Conservation (phyloP, 2,329 filamentous ascomycete genomes). For the Botrytis porri region DNA sequence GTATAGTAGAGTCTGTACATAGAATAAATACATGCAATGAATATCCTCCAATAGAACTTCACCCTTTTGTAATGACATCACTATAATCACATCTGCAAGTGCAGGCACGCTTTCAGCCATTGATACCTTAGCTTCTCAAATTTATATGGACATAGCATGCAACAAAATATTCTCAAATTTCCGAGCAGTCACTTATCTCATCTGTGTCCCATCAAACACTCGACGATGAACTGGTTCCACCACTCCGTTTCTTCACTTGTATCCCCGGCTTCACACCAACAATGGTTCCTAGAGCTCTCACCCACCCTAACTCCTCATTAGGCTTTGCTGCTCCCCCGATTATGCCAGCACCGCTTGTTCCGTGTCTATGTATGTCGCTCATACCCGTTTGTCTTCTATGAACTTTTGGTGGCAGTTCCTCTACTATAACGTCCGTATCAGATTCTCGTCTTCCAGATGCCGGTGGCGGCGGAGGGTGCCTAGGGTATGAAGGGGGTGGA, state of each 20-base stretch:
- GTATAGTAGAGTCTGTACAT: conserved; percentile 22
- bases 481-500: neutral
- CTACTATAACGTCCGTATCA: neutral
- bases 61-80: neutral
- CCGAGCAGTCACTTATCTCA: neutral
- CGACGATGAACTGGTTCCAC: neutral
- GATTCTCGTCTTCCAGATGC: neutral
- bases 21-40: conserved; percentile 14
- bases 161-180: neutral
- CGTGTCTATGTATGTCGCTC: neutral
- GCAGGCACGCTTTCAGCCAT: neutral
- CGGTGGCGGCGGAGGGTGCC: neutral
- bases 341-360: neutral
- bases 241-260: neutral
- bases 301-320: conserved; percentile 12
- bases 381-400: neutral
- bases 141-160: too few relatives aligned
- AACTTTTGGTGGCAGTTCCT: neutral
- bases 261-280: conserved; percentile 4
- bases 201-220: neutral
- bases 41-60: neutral
- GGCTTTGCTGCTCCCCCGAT: neutral
- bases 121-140: neutral
- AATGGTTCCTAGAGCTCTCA: conserved; percentile 4
- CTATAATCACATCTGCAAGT: neutral